These are phyloP conservation scores for Eimeria nieschulzi DNA, from an alignment of 169 alveolate species.

Conservation along the genomic window DNA sequence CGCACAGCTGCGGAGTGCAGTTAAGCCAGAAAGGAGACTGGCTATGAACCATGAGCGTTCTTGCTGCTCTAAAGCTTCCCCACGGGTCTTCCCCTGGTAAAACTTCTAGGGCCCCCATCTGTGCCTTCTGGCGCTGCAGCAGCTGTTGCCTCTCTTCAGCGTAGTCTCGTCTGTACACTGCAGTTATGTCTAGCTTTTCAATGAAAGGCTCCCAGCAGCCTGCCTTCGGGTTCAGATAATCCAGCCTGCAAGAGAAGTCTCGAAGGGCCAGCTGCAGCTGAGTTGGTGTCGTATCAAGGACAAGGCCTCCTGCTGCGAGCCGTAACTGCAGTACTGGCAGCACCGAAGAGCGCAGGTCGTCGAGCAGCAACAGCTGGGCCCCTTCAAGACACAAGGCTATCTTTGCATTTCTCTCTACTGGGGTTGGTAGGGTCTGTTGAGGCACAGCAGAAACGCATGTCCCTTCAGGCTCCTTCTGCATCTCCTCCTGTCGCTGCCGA, in stretches of 20 bases:
- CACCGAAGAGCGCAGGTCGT: constrained; percentile 84
- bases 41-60: constrained; percentile 82
- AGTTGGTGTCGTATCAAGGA: constrained; percentile 38
- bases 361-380: constrained; percentile 83
- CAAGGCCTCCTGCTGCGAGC: constrained; percentile 75
- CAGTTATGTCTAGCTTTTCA: constrained; percentile 59
- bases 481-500: constrained; percentile 20
- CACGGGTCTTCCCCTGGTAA: constrained; percentile 77
- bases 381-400: constrained; percentile 78
- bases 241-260: constrained; percentile 46
- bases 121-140: constrained; percentile 73
- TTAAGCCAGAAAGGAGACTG: constrained; percentile 84
- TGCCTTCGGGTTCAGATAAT: constrained; percentile 50
- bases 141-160: constrained; percentile 59
- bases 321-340: constrained; percentile 86
- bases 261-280: constrained; percentile 62
- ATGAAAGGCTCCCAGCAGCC: constrained; percentile 74
- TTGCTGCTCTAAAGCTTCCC: constrained; percentile 80
- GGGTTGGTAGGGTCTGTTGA: not conserved
- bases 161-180: constrained; percentile 58
- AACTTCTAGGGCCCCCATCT: constrained; percentile 34
- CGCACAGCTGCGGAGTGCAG: constrained; percentile 87
- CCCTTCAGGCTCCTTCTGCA: constrained; percentile 1
- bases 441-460: not conserved
- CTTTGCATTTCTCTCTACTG: constrained; percentile 46